These are phyloP conservation scores for Penicillium sp. DNA, from an alignment of 2,329 filamentous ascomycete species.

Conservation along the genomic window DNA sequence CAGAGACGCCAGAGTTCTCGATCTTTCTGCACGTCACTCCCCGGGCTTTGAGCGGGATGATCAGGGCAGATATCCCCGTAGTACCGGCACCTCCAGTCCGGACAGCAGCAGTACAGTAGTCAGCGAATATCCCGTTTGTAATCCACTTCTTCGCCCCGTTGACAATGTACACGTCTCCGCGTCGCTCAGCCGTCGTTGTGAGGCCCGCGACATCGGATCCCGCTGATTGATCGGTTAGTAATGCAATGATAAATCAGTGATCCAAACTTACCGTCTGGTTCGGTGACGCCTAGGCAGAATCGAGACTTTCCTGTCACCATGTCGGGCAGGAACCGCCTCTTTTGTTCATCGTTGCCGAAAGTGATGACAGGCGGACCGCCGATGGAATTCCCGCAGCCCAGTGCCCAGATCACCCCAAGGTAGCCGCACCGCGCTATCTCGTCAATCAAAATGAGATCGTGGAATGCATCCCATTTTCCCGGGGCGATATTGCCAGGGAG, in stretches of 20 bases:
- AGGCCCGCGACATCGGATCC: slow-evolving; percentile 66
- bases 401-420: slow-evolving; percentile 37
- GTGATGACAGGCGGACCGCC: slow-evolving; percentile 39
- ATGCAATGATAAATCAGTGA: neutral
- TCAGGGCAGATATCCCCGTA: slow-evolving; percentile 61
- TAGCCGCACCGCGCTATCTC: slow-evolving; percentile 43
- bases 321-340: slow-evolving; percentile 59
- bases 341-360: slow-evolving; percentile 37
- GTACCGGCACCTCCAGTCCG: slow-evolving; percentile 61
- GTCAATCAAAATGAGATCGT: slow-evolving; percentile 43
- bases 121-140: slow-evolving; percentile 61
- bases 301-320: slow-evolving; percentile 61
- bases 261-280: slow-evolving; percentile 35
- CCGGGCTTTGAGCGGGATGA: slow-evolving; percentile 58
- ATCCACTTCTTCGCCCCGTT: slow-evolving; percentile 70
- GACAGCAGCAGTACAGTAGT: slow-evolving; percentile 64
- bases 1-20: slow-evolving; percentile 63
- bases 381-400: slow-evolving; percentile 39
- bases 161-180: slow-evolving; percentile 59
- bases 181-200: slow-evolving; percentile 57
- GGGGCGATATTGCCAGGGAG: slow-evolving; percentile 36
- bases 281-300: slow-evolving; percentile 66
- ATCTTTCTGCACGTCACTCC: slow-evolving; percentile 60
- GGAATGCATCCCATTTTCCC: slow-evolving; percentile 44
- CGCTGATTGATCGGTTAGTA: slow-evolving; percentile 31